phyloP scores from a whole-genome alignment of 805 yeast species.

The Candida oleophila region DNA sequence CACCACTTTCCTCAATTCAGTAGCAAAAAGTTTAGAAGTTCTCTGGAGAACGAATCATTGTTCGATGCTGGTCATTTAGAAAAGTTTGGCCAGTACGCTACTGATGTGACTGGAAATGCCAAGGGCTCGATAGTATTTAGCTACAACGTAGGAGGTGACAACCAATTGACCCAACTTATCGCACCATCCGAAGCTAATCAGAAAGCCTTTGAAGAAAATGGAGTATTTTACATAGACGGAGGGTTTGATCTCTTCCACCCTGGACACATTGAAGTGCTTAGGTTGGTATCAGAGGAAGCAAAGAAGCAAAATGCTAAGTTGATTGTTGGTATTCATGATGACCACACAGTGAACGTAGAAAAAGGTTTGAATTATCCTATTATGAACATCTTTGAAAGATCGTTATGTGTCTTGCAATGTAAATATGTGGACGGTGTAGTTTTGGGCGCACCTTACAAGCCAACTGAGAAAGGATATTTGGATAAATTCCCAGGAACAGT shows the following conservation, averaged over 20 bases:
- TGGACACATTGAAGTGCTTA: conserved; percentile 80
- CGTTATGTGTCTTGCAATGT: conserved; percentile 86
- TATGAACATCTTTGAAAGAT: conserved; percentile 85
- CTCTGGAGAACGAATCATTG: conserved; percentile 10
- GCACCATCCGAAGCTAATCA: conserved; percentile 24
- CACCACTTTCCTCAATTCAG: conserved; percentile 52
- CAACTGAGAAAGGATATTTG: conserved; percentile 39
- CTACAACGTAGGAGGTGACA: conserved; percentile 20
- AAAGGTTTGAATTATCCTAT: conserved; percentile 73
- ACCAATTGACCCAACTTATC: conserved; percentile 29
- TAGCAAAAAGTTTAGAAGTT: conserved; percentile 13
- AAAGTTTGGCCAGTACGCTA: conserved; percentile 55
- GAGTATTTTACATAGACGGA: conserved; percentile 66
- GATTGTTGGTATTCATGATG: conserved; percentile 69
- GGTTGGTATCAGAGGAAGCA: conserved; percentile 43
- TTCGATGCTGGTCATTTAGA: conserved; percentile 29
- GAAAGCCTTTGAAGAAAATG: conserved; percentile 15
- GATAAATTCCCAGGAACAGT: conserved; percentile 37
- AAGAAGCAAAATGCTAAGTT: conserved; percentile 41
- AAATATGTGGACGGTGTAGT: conserved; percentile 77
- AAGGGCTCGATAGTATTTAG: conserved; percentile 60
- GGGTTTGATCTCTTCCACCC: conserved; percentile 91
- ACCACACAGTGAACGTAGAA: conserved; percentile 49
- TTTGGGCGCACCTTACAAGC: conserved; percentile 63
- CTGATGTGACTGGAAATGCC: conserved; percentile 57